Evolutionary conservation across 345 rosid species (phyloP).

Genomic region (Excoecaria cochinchinensis): DNA sequence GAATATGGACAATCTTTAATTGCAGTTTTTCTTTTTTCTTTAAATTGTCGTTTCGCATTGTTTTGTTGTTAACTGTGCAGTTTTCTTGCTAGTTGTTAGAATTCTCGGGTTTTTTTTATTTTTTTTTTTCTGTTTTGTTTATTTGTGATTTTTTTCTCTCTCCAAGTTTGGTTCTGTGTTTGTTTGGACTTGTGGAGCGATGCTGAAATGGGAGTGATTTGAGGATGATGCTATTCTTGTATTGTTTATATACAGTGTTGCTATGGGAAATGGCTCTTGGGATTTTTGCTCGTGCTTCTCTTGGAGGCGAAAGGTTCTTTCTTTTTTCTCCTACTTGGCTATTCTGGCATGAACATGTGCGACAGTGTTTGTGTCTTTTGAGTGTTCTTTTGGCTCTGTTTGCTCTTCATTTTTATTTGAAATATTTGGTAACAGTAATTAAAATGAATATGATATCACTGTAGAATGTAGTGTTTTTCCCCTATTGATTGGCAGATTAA

Average conservation of each 20-base stretch:
- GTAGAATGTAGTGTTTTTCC: neutral
- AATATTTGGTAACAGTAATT: neutral
- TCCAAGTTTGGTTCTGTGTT: constrained; percentile 17
- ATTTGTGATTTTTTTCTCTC: neutral
- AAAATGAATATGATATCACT: neutral
- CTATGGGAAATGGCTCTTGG: neutral
- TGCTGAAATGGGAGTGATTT: constrained; percentile 9
- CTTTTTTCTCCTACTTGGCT: neutral
- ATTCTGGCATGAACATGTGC: neutral
- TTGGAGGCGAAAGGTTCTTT: constrained; percentile 3
- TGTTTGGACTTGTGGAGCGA: constrained; percentile 30
- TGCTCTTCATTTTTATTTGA: neutral
- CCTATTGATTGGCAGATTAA: neutral
- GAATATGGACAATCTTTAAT: neutral
- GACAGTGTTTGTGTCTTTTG: neutral
- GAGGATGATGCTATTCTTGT: neutral
- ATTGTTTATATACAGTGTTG: neutral
- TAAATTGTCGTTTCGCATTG: constrained; percentile 47
- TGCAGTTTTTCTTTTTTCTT: constrained; percentile 22
- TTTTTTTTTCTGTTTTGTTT: constrained; percentile 2
- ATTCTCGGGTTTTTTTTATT: constrained; percentile 19
- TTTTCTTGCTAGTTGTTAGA: neutral
- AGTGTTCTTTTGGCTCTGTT: neutral
- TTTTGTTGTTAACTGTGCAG: constrained; percentile 17
- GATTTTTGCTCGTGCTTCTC: constrained; percentile 17